phyloP scores from a whole-genome alignment of 192 early-diverging fungal genomes.

The Rhizophagus clarus region DNA sequence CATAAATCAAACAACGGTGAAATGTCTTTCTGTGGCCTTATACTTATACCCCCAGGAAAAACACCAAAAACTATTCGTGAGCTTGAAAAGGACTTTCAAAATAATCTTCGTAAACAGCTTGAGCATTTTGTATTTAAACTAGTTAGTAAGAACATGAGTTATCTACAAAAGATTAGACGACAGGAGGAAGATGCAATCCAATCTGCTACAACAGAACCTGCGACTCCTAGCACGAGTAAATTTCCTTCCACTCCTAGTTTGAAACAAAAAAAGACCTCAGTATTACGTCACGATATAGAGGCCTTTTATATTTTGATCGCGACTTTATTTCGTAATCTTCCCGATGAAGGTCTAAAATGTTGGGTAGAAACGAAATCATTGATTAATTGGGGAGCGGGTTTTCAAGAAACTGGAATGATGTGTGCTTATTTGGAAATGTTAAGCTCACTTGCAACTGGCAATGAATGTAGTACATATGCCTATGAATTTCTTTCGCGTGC shows the following conservation, averaged over 20 bases:
- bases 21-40: conserved; percentile 14
- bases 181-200: conserved; percentile 67
- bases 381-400: conserved; percentile 63
- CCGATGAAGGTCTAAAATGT: conserved; percentile 74
- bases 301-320: conserved; percentile 74
- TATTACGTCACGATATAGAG: conserved; percentile 60
- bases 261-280: conserved; percentile 15
- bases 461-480: conserved; percentile 51
- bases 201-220: conserved; percentile 3
- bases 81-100: conserved; percentile 33
- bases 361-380: conserved; percentile 71
- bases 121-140: conserved; percentile 33
- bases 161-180: conserved; percentile 64
- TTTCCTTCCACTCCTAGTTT: conserved; percentile 28
- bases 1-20: conserved; percentile 10
- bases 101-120: conserved; percentile 34
- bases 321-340: conserved; percentile 71
- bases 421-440: conserved; percentile 82
- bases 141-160: conserved; percentile 57
- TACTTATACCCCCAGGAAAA: background rate
- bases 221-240: conserved; percentile 27
- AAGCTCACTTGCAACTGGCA: conserved; percentile 78
- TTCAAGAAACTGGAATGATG: conserved; percentile 62
- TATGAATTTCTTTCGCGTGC: conserved; percentile 47
- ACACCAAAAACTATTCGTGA: conserved; percentile 1